Conservation (phyloP, 768 basidiomycete species). For the Myochromella boudieri region DNA sequence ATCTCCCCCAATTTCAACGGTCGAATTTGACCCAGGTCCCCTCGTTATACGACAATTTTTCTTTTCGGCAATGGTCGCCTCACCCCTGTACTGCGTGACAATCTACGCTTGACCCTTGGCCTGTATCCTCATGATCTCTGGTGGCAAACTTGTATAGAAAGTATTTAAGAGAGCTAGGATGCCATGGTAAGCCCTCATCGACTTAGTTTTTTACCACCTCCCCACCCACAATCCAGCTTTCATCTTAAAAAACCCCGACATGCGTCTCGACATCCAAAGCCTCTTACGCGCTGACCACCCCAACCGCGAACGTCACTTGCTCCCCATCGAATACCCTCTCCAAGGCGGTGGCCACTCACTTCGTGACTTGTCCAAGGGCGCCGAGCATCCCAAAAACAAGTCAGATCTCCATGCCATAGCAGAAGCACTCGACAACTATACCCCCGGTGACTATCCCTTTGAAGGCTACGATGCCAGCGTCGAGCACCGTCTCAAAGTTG, state of each 20-base stretch:
- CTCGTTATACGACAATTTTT: slow-evolving; percentile 2
- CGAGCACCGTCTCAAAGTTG: slow-evolving; percentile 3
- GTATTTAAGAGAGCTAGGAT: slow-evolving; percentile 7
- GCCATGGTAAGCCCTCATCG: slow-evolving; percentile 3
- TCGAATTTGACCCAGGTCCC: slow-evolving; percentile 10
- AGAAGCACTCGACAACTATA: slow-evolving; percentile 3
- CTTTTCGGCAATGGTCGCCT: slow-evolving; percentile 4
- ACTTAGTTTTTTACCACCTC: background rate
- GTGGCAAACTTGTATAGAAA: slow-evolving; percentile 6
- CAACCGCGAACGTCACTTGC: background rate
- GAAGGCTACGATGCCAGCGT: background rate
- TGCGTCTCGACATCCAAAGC: slow-evolving; percentile 6
- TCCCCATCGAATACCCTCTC: background rate
- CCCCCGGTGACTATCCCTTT: background rate
- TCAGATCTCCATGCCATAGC: slow-evolving; percentile 4
- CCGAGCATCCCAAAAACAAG: background rate
- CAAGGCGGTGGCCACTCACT: background rate
- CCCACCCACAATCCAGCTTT: background rate
- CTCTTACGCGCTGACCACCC: slow-evolving; percentile 3
- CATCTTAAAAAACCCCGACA: background rate
- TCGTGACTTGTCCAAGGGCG: background rate
- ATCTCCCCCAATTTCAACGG: slow-evolving; percentile 12
- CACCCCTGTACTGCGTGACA: background rate
- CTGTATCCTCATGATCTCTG: background rate
- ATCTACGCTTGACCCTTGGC: slow-evolving; percentile 12